phyloP scores from a whole-genome alignment of 179 eudicot genomes.

The Actinidia arguta region DNA sequence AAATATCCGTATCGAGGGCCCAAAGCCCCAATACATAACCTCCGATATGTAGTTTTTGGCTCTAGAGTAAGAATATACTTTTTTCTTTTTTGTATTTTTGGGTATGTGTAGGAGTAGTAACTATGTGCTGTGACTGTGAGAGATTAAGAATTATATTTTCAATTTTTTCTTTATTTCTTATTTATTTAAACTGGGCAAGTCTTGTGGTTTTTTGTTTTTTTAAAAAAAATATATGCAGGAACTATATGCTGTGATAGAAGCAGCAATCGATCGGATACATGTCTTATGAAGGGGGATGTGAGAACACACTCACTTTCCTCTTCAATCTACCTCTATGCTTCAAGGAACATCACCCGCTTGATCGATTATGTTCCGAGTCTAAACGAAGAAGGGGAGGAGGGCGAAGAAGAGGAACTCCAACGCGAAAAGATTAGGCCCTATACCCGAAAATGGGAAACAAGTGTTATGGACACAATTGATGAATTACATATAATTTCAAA shows the following conservation, averaged over 20 bases:
- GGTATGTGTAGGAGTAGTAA: no score
- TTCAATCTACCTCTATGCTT: constrained; percentile 59
- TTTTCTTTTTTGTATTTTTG: no score
- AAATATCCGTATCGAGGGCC: no score
- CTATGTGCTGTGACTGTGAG: no score
- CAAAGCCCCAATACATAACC: no score
- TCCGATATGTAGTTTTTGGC: no score
- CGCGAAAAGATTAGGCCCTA: constrained; percentile 80
- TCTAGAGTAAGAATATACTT: no score
- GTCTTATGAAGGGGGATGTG: constrained; percentile 86
- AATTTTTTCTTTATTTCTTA: no score
- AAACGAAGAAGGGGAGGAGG: constrained; percentile 21
- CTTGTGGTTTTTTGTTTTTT: no score
- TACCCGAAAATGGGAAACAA: constrained; percentile 87
- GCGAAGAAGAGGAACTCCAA: constrained; percentile 40
- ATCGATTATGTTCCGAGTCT: constrained; percentile 21
- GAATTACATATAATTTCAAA: constrained; percentile 62
- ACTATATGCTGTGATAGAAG: constrained; percentile 82
- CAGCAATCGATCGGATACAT: constrained; percentile 71
- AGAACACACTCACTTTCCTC: constrained; percentile 70
- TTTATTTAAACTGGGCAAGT: no score
- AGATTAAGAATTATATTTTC: no score
- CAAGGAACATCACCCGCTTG: constrained; percentile 26
- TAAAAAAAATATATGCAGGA: constrained; percentile 45
- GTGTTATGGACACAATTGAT: constrained; percentile 66